Evolutionary conservation across 2,329 filamentous ascomycete species (phyloP), one percentile per base, ranked within the genome.

Genomic region (Stenocarpella maydis): DNA sequence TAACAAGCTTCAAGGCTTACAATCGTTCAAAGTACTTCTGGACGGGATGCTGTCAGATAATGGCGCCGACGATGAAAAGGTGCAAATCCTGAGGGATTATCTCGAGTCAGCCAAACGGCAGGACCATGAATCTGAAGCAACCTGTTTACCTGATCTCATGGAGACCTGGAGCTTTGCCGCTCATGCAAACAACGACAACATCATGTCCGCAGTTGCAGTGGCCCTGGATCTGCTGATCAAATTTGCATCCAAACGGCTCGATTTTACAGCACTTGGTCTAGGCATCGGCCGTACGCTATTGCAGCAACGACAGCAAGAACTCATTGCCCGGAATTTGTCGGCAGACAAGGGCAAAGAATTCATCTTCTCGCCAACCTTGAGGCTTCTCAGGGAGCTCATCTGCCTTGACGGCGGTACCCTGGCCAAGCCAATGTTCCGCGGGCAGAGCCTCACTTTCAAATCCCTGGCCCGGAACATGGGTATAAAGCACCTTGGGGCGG

Each of bases 151-250:
- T 2, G 93, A 97, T 75, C 82, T 98, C 47, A 92, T 97, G 81
- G 92, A 97, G 75, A 94, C 90, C 70, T 98, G 95, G 95, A 90
- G 89, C 58, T 94, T 92, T 81, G 94, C 92, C 4, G 89, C 90
- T 37, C 90, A 93, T 77, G 89, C 89, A 73, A 93, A 93, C 77
- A 92, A 95, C 74, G 94, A 97, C 69, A 88, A 90, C 67, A 83
- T 98, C 70, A 87, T 96, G 77, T 95, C 94, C 1, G 88, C 93
- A 9, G 89, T 96, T 3, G 90, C 92, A 1, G 92, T 95, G 1
- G 90, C 94, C 9, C 82, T 99, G 37, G 93, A 93, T 1, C 86
- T 97, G 24, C 86, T 98, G 54, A 83, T 98, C 43, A 94, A 91
- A 79, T 88, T 92, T 26, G 85, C 97, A 55, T 95, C 94, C 0